Evolutionary conservation across 75 land plant genomes (phyloP).

Genomic region (Sequoiadendron giganteum): DNA sequence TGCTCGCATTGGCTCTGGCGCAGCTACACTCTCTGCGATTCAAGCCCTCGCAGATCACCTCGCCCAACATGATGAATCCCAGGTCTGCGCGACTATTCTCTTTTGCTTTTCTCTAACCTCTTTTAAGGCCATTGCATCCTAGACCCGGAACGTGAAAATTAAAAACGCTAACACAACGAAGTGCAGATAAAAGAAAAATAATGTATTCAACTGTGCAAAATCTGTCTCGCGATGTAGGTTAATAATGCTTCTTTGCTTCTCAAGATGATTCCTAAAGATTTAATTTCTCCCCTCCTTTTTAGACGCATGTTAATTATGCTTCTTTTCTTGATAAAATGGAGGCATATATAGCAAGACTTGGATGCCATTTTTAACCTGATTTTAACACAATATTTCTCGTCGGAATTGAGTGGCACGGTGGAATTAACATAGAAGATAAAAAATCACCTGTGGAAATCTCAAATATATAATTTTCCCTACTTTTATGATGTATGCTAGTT

Average conservation of each 20-base stretch:
- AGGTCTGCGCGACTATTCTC: neutral
- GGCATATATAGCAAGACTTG: neutral
- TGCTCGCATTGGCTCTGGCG: slow-evolving; percentile 93
- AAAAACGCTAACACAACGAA: neutral
- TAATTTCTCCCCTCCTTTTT: neutral
- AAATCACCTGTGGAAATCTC: neutral
- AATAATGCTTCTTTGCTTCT: neutral
- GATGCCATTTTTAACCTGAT: neutral
- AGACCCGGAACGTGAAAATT: neutral
- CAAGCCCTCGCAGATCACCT: slow-evolving; percentile 51
- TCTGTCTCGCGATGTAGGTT: no score
- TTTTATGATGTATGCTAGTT: neutral
- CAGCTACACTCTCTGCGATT: slow-evolving; percentile 86
- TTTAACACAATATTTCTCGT: neutral
- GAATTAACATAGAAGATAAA: neutral
- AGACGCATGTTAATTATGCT: neutral
- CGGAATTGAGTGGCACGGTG: neutral
- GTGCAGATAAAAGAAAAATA: no score
- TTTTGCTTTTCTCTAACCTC: neutral
- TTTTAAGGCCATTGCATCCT: neutral
- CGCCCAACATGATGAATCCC: neutral
- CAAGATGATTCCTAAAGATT: neutral
- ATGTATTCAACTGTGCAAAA: no score
- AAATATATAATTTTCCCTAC: neutral
- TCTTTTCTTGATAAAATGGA: neutral